Evolutionary conservation across 371 early-diverging fungal species (phyloP).

Genomic region (Apophysomyces ossiformis): DNA sequence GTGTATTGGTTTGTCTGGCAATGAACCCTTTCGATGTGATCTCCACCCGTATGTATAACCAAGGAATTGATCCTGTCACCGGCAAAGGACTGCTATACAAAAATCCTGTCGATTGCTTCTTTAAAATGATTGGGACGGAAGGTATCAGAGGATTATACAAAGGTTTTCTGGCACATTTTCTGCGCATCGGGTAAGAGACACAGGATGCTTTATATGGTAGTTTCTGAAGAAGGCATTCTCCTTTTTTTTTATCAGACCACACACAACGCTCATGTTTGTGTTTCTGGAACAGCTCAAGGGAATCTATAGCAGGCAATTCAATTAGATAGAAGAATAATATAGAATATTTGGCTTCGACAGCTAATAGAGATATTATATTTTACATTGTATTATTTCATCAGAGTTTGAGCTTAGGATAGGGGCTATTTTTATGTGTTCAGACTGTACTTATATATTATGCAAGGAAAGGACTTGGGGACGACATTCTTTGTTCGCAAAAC

Average conservation of each 20-base stretch:
- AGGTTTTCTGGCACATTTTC: slow-evolving; percentile 91
- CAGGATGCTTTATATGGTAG: too few species aligned
- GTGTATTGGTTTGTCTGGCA: slow-evolving; percentile 84
- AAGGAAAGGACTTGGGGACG: too few species aligned
- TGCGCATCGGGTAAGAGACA: slow-evolving; percentile 86
- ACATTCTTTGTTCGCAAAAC: too few species aligned
- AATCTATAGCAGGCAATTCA: slow-evolving; percentile 36
- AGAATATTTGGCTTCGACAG: background rate
- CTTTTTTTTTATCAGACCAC: slow-evolving; percentile 66
- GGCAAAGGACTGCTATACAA: slow-evolving; percentile 77
- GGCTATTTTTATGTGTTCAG: too few species aligned
- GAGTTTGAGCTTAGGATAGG: too few species aligned
- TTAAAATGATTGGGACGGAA: slow-evolving; percentile 84
- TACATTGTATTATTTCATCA: background rate
- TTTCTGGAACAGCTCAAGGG: slow-evolving; percentile 83
- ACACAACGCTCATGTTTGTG: slow-evolving; percentile 93
- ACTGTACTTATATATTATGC: too few species aligned
- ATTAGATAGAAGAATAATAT: slow-evolving; percentile 4
- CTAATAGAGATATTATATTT: background rate
- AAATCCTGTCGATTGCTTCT: slow-evolving; percentile 81
- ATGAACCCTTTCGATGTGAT: slow-evolving; percentile 99
- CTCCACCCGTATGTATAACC: slow-evolving; percentile 95
- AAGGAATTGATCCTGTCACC: slow-evolving; percentile 69
- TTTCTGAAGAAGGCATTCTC: background rate
- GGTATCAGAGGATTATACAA: slow-evolving; percentile 89